Evolutionary conservation across 495 filamentous ascomycete genomes (phyloP).

Genomic region (Cercophora sp.): DNA sequence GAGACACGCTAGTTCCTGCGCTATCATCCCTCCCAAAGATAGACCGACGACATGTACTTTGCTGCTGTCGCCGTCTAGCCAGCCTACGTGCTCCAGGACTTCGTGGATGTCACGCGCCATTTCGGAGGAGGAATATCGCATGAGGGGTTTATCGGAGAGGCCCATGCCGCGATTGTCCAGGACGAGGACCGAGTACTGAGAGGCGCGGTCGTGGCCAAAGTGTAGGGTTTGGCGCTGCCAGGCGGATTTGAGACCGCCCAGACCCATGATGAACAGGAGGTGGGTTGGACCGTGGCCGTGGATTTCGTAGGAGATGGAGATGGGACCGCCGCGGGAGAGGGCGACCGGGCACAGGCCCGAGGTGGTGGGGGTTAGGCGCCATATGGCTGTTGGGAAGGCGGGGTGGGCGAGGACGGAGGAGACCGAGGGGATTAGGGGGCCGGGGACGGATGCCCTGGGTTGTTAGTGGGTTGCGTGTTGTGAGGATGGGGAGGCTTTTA

Average conservation of each 20-base stretch:
- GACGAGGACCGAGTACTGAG: slow-evolving; percentile 65
- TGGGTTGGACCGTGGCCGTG: slow-evolving; percentile 70
- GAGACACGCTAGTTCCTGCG: slow-evolving; percentile 68
- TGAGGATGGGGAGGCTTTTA: background rate
- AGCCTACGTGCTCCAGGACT: slow-evolving; percentile 62
- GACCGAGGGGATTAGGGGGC: slow-evolving; percentile 31
- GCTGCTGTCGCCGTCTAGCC: slow-evolving; percentile 47
- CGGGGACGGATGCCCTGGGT: background rate
- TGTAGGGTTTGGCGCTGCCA: slow-evolving; percentile 77
- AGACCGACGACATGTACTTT: slow-evolving; percentile 69
- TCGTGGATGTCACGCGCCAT: slow-evolving; percentile 75
- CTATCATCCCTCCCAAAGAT: slow-evolving; percentile 84
- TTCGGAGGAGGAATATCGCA: slow-evolving; percentile 66
- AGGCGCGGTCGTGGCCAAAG: slow-evolving; percentile 66
- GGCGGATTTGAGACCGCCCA: slow-evolving; percentile 55
- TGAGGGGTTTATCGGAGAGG: slow-evolving; percentile 66
- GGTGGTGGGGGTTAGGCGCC: slow-evolving; percentile 57
- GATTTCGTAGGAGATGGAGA: slow-evolving; percentile 71
- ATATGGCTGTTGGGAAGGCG: slow-evolving; percentile 49
- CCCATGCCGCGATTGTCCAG: slow-evolving; percentile 82
- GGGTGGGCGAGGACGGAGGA: slow-evolving; percentile 40
- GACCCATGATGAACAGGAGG: slow-evolving; percentile 66
- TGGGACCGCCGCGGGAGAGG: slow-evolving; percentile 59
- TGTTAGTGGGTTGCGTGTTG: background rate
- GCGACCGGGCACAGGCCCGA: slow-evolving; percentile 60